These are phyloP conservation scores for Raphanus hybrid DNA, from an alignment of 441 rosid genomes.

Conservation along the genomic window DNA sequence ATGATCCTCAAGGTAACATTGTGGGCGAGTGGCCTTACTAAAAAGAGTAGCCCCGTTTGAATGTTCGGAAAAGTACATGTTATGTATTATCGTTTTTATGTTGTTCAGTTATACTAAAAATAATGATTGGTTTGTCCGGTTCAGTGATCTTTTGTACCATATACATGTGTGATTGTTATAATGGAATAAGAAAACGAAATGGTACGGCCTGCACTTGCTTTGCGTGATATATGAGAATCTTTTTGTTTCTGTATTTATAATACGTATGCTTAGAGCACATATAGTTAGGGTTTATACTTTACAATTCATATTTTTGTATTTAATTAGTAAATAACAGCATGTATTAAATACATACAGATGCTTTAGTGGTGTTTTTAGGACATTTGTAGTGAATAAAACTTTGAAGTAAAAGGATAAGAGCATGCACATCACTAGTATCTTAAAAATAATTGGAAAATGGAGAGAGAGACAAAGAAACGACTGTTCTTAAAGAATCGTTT, in stretches of 20 bases:
- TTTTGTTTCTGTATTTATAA: background rate
- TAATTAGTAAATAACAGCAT: background rate
- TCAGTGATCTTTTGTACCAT: slow-evolving; percentile 13
- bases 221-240: slow-evolving; percentile 12
- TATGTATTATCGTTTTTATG: background rate
- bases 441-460: no score
- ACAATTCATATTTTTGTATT: background rate
- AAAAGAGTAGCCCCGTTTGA: background rate
- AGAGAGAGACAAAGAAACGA: no score
- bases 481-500: no score
- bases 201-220: slow-evolving; percentile 29
- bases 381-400: background rate
- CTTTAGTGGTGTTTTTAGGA: background rate
- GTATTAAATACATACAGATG: background rate
- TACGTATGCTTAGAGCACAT: background rate
- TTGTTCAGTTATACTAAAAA: slow-evolving; percentile 28
- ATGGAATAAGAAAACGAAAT: slow-evolving; percentile 24
- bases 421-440: no score
- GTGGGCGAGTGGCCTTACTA: slow-evolving; percentile 40
- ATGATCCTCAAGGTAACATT: slow-evolving; percentile 44
- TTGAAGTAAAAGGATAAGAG: background rate
- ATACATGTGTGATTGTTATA: background rate
- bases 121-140: slow-evolving; percentile 26
- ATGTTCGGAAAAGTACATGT: background rate
- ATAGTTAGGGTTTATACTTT: background rate